Percentiles rank a stretch among this genome's conserved stretches.
Evolutionary conservation across 306 rosid species (phyloP).

Genomic region (Carpinus fangiana): DNA sequence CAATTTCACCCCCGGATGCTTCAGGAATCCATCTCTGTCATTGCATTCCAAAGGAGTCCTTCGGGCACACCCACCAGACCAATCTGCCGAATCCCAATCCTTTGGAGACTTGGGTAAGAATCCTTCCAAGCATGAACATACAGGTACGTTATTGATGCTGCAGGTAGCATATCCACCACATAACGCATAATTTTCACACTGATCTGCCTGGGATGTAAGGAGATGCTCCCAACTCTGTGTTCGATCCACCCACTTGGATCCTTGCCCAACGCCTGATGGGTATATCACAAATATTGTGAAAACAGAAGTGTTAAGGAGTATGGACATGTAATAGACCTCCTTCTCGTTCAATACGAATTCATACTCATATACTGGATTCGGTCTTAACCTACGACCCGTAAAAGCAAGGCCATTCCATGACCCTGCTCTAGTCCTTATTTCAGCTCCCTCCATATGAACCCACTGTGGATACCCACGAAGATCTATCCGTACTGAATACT

Average conservation of each 20-base stretch:
- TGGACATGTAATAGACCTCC: conserved; percentile 17
- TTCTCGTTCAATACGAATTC: conserved; percentile 8
- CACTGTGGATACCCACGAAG: neutral
- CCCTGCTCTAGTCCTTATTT: neutral
- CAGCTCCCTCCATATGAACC: neutral
- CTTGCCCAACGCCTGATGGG: conserved; percentile 10
- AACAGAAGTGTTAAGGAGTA: neutral
- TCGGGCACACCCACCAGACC: conserved; percentile 31
- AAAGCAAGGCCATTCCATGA: conserved; percentile 35
- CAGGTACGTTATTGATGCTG: neutral
- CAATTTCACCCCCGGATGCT: conserved; percentile 9
- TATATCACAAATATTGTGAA: conserved; percentile 19
- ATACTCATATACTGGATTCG: neutral
- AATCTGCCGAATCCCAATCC: neutral
- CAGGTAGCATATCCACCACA: conserved; percentile 30
- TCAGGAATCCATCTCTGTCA: conserved; percentile 16
- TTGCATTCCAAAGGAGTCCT: conserved; percentile 19
- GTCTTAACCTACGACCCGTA: neutral
- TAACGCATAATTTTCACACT: conserved; percentile 29
- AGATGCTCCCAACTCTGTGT: conserved; percentile 21
- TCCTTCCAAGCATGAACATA: conserved; percentile 28
- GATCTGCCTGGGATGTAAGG: neutral
- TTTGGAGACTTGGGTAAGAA: conserved; percentile 11
- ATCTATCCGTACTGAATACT: neutral
- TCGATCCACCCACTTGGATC: conserved; percentile 20